These are phyloP conservation scores for Skeletonema grethae DNA, from an alignment of 108 stramenopile genomes.

Conservation along the genomic window DNA sequence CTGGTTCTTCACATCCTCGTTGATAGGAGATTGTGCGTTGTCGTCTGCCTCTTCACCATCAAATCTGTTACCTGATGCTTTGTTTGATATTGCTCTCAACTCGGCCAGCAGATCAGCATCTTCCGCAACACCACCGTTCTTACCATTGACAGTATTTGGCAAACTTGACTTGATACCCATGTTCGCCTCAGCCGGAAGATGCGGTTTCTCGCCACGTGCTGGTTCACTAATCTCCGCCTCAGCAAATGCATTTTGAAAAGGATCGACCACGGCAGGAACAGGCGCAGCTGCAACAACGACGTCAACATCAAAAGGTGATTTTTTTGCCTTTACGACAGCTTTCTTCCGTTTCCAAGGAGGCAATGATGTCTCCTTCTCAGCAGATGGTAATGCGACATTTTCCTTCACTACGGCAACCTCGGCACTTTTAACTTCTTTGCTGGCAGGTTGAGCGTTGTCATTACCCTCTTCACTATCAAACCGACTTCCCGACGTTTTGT, in stretches of 20 bases:
- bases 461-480: slow-evolving; percentile 31
- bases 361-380: background rate
- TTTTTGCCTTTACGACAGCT: background rate
- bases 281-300: slow-evolving; percentile 1
- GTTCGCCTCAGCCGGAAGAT: background rate
- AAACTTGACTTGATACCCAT: background rate
- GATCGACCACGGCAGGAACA: background rate
- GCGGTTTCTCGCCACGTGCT: background rate
- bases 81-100: slow-evolving; percentile 57
- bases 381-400: background rate
- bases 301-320: background rate
- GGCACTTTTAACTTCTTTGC: background rate
- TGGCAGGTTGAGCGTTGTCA: background rate
- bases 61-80: slow-evolving; percentile 45
- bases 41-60: slow-evolving; percentile 11
- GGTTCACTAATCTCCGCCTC: background rate
- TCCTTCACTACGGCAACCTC: background rate
- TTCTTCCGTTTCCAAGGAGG: slow-evolving; percentile 29
- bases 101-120: slow-evolving; percentile 60
- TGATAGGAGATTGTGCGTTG: background rate
- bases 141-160: slow-evolving; percentile 31
- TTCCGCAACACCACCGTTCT: slow-evolving; percentile 77
- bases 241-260: background rate
- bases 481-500: slow-evolving; percentile 39
- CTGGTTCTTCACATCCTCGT: background rate